These are phyloP conservation scores for Castanea sativa DNA, from an alignment of 306 rosid genomes.

Conservation along the genomic window DNA sequence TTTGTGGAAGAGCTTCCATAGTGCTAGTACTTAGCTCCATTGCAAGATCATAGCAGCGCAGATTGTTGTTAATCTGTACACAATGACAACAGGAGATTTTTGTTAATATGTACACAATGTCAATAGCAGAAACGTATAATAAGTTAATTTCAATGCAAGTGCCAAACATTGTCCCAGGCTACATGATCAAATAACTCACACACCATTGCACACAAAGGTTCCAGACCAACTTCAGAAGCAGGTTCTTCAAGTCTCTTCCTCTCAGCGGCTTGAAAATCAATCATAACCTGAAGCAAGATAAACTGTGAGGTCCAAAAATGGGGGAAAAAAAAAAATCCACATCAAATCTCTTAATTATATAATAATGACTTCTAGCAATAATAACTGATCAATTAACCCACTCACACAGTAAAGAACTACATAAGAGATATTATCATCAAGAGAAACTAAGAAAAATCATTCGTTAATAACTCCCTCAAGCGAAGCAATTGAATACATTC, in stretches of 20 bases:
- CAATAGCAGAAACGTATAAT: background rate
- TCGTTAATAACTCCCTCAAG: background rate
- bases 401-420: background rate
- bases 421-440: background rate
- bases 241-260: constrained; percentile 84
- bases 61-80: constrained; percentile 85
- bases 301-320: constrained; percentile 1
- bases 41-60: constrained; percentile 98
- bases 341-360: background rate
- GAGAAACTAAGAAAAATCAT: background rate
- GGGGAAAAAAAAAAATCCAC: background rate
- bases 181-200: constrained; percentile 28
- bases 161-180: constrained; percentile 15
- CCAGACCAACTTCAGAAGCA: constrained; percentile 95
- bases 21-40: constrained; percentile 91
- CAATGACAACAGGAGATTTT: constrained; percentile 46
- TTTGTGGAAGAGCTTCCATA: constrained; percentile 87
- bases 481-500: background rate
- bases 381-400: background rate
- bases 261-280: constrained; percentile 97
- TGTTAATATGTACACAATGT: constrained; percentile 58
- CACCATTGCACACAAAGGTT: constrained; percentile 95
- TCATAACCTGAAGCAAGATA: constrained; percentile 70
- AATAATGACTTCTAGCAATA: constrained; percentile 1
- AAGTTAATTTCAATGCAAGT: constrained; percentile 14